phyloP scores from a whole-genome alignment of 345 rosid genomes.

The Noccaea caerulescens region DNA sequence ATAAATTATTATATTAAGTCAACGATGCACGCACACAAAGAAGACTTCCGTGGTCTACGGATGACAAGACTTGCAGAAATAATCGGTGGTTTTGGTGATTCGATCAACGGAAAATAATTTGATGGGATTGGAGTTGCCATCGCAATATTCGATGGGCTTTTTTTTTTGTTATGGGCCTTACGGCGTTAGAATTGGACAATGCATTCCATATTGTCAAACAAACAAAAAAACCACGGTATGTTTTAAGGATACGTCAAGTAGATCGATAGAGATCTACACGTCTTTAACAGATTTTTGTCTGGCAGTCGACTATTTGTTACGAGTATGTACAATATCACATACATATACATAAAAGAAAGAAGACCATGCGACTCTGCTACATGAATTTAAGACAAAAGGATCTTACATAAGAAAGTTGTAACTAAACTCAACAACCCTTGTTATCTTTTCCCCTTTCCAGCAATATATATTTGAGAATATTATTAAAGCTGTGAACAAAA shows the following conservation, averaged over 20 bases:
- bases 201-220: no score
- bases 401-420: conserved; percentile 31
- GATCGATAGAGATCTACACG: background rate
- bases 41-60: no score
- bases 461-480: conserved; percentile 1
- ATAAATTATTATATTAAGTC: no score
- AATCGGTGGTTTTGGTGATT: no score
- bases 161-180: no score
- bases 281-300: conserved; percentile 1
- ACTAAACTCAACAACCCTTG: conserved; percentile 36
- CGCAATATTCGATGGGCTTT: no score
- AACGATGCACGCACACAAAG: no score
- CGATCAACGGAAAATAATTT: no score
- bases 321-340: conserved; percentile 1
- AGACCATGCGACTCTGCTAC: conserved; percentile 26
- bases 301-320: background rate
- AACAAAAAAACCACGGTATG: no score
- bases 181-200: no score
- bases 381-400: background rate
- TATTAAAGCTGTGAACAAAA: conserved; percentile 26
- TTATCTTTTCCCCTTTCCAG: background rate
- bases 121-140: no score
- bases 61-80: no score
- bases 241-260: background rate
- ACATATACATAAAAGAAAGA: background rate